phyloP scores from a whole-genome alignment of 768 basidiomycete species.

The Tylopilus balloui region DNA sequence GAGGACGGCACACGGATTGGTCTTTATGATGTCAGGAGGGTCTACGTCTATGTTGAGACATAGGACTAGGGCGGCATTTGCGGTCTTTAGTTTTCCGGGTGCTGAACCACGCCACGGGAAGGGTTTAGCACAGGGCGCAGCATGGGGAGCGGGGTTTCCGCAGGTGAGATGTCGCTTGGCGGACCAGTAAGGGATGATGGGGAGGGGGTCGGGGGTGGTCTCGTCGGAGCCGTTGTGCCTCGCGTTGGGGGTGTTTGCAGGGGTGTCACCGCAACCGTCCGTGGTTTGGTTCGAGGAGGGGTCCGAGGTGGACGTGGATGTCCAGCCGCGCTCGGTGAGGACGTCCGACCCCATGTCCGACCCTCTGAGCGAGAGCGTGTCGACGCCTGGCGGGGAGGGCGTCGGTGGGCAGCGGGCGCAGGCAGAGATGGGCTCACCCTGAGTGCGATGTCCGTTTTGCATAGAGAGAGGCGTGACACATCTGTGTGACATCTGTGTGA shows the following conservation, averaged over 20 bases:
- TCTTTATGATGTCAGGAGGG: slow-evolving; percentile 96
- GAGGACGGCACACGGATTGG: slow-evolving; percentile 88
- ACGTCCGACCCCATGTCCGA: slow-evolving; percentile 46
- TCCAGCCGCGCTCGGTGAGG: slow-evolving; percentile 49
- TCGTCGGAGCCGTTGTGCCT: slow-evolving; percentile 43
- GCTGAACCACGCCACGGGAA: slow-evolving; percentile 77
- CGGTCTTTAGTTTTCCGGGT: slow-evolving; percentile 86
- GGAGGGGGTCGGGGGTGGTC: slow-evolving; percentile 43
- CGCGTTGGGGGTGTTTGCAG: slow-evolving; percentile 33
- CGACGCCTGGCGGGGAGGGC: slow-evolving; percentile 13
- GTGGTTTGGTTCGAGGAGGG: slow-evolving; percentile 40
- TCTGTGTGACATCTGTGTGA: slow-evolving; percentile 11
- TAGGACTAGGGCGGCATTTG: slow-evolving; percentile 81
- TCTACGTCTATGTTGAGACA: slow-evolving; percentile 98
- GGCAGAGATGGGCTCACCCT: slow-evolving; percentile 13
- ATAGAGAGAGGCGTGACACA: slow-evolving; percentile 9
- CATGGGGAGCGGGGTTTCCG: slow-evolving; percentile 76
- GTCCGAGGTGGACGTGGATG: slow-evolving; percentile 46
- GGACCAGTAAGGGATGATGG: slow-evolving; percentile 77
- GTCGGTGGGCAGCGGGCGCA: slow-evolving; percentile 5
- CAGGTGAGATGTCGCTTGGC: slow-evolving; percentile 88
- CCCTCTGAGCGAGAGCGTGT: slow-evolving; percentile 15
- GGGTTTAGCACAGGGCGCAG: slow-evolving; percentile 59
- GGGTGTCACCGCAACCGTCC: slow-evolving; percentile 26
- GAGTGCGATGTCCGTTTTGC: slow-evolving; percentile 30